Base-by-base conservation (phyloP, 2,329 filamentous ascomycete genomes). In the Acrocalymma vagum region DNA sequence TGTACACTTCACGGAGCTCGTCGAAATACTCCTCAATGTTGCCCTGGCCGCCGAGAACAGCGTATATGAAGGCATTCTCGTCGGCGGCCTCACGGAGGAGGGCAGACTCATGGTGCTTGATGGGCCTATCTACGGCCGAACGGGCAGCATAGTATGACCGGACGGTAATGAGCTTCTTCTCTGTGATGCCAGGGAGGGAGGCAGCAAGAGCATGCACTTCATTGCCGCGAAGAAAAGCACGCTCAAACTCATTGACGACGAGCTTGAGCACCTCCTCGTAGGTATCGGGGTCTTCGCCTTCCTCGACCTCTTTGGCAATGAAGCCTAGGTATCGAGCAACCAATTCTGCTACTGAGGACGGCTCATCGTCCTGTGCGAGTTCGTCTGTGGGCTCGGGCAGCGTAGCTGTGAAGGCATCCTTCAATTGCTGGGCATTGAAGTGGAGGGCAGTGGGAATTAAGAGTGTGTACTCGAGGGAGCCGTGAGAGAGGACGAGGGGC, bases 1-100 rank as follows among this genome's bases (percentile, higher is more conserved):
- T 85, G 77, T 93, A 93, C 43, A 97, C 83, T 70, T 95, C 88
- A 41, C 94, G 86, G 49, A 99, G 82, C 77, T 99, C 94, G 58
- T 99, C 93, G 63, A 99, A 99, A 75, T 99, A 99, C 75, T 99
- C 95, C 73, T 99, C 93, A 52, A 99, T 97, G 72, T 99, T 99
- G 60, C 94, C 94, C 71, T 99, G 94, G 6, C 94, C 94, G 45
- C 94, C 94, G 57, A 97, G 96, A 48, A 99, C 91, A 53, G 86
- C 92, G 77, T 96, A 99, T 45, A 99, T 83, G 59, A 84, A 86
- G 38, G 92, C 92, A 40, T 86, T 85, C 48, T 84, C 86, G 50
- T 96, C 92, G 30, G 88, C 85, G 8, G 90, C 90, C 34, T 94
- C 93, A 56, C 94, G 84, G 65, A 96, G 83, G 30, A 99, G 81